Evolutionary conservation across 805 yeast genomes (phyloP).

Genomic region (Torulaspora microellipsoides): DNA sequence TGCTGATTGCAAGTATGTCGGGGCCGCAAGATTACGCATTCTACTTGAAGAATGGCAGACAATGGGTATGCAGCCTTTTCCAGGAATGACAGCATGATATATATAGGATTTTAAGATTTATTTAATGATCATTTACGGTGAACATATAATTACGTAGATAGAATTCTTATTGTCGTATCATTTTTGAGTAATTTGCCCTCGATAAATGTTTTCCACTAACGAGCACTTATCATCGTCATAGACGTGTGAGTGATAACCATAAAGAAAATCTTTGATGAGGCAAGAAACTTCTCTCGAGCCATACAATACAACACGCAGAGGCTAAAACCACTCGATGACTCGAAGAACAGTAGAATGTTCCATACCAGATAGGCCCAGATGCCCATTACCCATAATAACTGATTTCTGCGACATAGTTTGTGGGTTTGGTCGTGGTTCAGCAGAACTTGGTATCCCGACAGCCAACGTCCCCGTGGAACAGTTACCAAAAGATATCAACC

Average conservation of each 20-base stretch:
- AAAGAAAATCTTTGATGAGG: too few species aligned
- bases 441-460: constrained; percentile 92
- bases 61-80: constrained; percentile 43
- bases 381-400: constrained; percentile 48
- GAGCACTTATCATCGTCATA: too few species aligned
- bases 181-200: background rate
- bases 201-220: background rate
- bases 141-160: too few species aligned
- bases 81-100: constrained; percentile 33
- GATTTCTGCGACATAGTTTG: constrained; percentile 49
- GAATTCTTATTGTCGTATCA: background rate
- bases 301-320: too few species aligned
- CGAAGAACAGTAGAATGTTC: constrained; percentile 24
- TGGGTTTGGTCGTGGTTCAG: constrained; percentile 94
- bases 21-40: constrained; percentile 71
- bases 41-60: constrained; percentile 74
- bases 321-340: constrained; percentile 2
- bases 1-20: constrained; percentile 54
- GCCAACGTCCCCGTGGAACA: constrained; percentile 73
- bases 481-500: constrained; percentile 39
- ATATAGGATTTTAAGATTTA: too few species aligned
- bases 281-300: too few species aligned
- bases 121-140: too few species aligned
- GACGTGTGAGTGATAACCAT: too few species aligned
- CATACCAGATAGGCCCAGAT: constrained; percentile 40